A percentile compares a stretch with the other conserved stretches of the same genome.
Evolutionary conservation across 1,139 yeast genomes (phyloP).

Genomic region (Geotrichum carabidarum): DNA sequence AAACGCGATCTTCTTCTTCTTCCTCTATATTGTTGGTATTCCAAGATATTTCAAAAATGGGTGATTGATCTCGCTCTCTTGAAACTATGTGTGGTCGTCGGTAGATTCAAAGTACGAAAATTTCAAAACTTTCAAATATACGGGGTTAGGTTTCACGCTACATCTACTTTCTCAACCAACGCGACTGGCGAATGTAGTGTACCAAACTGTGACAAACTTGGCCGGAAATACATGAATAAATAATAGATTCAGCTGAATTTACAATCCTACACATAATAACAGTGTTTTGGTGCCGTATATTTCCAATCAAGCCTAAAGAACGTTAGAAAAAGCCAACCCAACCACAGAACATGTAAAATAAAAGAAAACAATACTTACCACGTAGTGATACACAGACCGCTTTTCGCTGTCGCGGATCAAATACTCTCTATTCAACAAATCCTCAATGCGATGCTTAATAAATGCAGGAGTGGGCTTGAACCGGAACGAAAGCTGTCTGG

Average conservation of each 20-base stretch:
- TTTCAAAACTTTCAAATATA: not conserved
- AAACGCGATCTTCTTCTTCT: not conserved
- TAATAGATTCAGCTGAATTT: too few relatives aligned
- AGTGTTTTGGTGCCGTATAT: too few relatives aligned
- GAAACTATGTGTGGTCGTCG: not conserved
- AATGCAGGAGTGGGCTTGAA: slow-evolving; percentile 65
- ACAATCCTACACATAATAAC: too few relatives aligned
- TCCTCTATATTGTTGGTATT: too few relatives aligned
- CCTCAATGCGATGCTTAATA: slow-evolving; percentile 76
- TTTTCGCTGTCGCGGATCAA: slow-evolving; percentile 65
- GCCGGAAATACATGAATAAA: too few relatives aligned
- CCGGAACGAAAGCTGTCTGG: slow-evolving; percentile 55
- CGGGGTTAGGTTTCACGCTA: not conserved
- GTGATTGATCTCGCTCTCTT: not conserved
- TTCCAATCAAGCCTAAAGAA: too few relatives aligned
- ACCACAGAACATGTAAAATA: not conserved
- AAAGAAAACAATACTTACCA: slow-evolving; percentile 37
- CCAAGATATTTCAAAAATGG: not conserved
- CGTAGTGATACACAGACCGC: slow-evolving; percentile 60
- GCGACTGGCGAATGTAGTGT: too few relatives aligned
- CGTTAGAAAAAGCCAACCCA: too few relatives aligned
- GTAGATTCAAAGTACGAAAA: too few relatives aligned
- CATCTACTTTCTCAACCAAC: too few relatives aligned
- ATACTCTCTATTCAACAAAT: slow-evolving; percentile 77
- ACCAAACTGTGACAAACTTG: too few relatives aligned